Evolutionary conservation across 192 early-diverging fungal species (phyloP).

Genomic region (Entophlyctis luteolus): DNA sequence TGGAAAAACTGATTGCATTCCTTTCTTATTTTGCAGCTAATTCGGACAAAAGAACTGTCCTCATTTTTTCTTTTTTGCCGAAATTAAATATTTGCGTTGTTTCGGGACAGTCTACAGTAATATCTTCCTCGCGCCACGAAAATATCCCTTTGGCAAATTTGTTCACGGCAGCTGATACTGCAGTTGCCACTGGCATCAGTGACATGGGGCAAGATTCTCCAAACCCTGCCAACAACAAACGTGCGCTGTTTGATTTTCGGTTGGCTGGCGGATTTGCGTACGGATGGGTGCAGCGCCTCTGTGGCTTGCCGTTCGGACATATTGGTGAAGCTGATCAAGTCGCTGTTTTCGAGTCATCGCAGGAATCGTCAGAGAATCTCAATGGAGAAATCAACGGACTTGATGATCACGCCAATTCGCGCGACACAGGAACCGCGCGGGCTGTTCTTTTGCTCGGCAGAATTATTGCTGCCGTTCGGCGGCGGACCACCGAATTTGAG

Average conservation of each 20-base stretch:
- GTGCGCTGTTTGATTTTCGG: constrained; percentile 3
- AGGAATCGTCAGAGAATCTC: background rate
- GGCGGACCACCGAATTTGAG: too few relatives aligned
- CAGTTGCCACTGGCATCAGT: background rate
- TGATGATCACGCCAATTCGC: background rate
- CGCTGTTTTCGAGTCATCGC: background rate
- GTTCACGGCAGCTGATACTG: background rate
- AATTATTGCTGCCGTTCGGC: too few relatives aligned
- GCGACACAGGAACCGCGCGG: background rate
- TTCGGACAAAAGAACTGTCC: background rate
- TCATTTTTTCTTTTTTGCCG: background rate
- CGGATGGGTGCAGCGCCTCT: constrained; percentile 30
- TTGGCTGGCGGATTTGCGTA: constrained; percentile 27
- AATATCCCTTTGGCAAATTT: background rate
- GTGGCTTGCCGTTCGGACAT: constrained; percentile 22
- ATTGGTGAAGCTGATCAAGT: background rate
- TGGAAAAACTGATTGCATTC: background rate
- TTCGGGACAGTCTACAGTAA: background rate
- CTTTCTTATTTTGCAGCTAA: background rate
- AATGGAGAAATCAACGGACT: background rate
- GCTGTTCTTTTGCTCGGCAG: background rate
- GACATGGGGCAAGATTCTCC: background rate
- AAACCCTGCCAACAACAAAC: background rate
- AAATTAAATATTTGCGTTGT: background rate
- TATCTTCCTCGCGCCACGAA: background rate